A percentile compares a stretch with the other conserved stretches of the same genome.
phyloP scores from a whole-genome alignment of 2,329 filamentous ascomycete species.

The Colletotrichum acutatum region DNA sequence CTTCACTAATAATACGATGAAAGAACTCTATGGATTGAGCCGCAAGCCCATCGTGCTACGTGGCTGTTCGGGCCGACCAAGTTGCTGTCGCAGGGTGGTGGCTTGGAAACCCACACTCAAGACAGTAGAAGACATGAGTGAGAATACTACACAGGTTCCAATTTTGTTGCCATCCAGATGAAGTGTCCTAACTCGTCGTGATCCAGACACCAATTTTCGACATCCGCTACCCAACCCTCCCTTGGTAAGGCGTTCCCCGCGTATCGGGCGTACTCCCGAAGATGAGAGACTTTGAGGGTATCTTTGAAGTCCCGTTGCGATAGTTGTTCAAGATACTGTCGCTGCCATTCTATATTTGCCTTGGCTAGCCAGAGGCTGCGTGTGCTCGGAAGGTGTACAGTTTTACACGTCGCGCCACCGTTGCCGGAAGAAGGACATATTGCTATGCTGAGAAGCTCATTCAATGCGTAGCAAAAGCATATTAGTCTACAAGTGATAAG shows the following conservation, averaged over 20 bases:
- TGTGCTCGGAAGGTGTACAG: background rate
- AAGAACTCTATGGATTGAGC: no score
- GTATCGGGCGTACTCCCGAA: background rate
- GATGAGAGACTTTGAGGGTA: background rate
- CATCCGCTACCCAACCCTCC: background rate
- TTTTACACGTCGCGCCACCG: background rate
- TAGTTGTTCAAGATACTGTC: background rate
- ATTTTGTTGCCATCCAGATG: slow-evolving; percentile 45
- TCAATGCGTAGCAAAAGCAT: background rate
- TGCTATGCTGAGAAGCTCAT: no score
- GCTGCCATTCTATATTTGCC: background rate
- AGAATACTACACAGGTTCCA: slow-evolving; percentile 44
- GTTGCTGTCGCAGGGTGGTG: no score
- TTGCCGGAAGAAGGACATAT: background rate
- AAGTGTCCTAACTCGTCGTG: background rate
- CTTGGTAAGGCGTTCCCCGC: background rate
- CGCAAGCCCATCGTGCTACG: no score
- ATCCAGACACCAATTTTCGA: background rate
- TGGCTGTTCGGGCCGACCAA: no score
- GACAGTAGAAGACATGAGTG: no score
- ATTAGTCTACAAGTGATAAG: background rate
- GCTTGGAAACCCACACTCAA: no score
- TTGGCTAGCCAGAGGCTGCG: background rate
- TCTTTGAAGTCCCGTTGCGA: background rate
- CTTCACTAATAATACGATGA: no score